Conservation (phyloP, 2,329 filamentous ascomycete genomes). For the Alternaria sp. region DNA sequence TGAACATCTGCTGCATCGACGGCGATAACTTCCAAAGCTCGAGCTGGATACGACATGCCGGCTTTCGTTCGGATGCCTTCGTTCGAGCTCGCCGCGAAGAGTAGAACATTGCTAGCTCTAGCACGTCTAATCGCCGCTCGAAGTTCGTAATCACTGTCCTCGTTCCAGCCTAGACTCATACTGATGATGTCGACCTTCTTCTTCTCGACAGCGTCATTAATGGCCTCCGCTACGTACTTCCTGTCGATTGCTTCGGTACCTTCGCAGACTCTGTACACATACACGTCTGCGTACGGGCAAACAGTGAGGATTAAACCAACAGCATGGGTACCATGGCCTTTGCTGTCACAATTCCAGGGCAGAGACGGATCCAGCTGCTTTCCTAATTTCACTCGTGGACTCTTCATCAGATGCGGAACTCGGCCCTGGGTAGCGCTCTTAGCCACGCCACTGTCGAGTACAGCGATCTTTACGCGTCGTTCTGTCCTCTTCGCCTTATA, state of each 20-base stretch:
- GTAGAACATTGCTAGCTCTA: neutral
- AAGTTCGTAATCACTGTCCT: neutral
- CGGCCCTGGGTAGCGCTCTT: neutral
- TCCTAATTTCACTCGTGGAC: neutral
- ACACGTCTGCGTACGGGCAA: conserved; percentile 17
- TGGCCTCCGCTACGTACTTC: conserved; percentile 7
- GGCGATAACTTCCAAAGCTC: conserved; percentile 14
- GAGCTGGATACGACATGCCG: conserved; percentile 14
- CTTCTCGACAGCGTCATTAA: conserved; percentile 15
- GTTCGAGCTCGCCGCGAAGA: conserved; percentile 18
- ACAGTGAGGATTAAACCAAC: conserved; percentile 13
- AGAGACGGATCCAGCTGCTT: neutral
- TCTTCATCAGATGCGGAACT: neutral
- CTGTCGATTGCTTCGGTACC: neutral
- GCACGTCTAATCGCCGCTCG: neutral
- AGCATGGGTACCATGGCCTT: conserved; percentile 22
- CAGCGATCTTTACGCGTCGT: neutral
- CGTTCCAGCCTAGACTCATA: conserved; percentile 16
- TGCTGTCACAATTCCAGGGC: neutral
- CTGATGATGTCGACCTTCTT: conserved; percentile 20
- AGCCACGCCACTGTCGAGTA: neutral
- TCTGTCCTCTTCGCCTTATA: neutral
- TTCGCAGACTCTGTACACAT: conserved; percentile 13
- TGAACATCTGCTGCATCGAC: conserved; percentile 12
- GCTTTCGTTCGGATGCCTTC: neutral